Percentiles rank a stretch among this genome's conserved stretches.
Evolutionary conservation across 2,329 filamentous ascomycete genomes (phyloP).

Genomic region (Aphanocladium album): DNA sequence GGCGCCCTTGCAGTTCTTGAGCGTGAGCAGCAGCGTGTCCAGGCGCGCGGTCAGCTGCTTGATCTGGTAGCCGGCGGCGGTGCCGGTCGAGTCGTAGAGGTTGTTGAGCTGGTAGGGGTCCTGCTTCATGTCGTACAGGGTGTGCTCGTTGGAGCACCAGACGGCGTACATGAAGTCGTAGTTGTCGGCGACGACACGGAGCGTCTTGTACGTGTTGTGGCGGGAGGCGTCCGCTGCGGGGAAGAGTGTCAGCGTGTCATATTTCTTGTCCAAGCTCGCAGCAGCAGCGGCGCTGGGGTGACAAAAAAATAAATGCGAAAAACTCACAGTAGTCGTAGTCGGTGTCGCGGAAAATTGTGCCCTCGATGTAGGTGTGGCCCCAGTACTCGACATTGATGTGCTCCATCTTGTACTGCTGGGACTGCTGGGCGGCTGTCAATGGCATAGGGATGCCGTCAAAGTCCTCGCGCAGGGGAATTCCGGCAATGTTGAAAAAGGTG

Average conservation of each 20-base stretch:
- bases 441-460: conserved; percentile 51
- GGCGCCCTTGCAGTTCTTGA: too few relatives aligned
- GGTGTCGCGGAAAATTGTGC: conserved; percentile 18
- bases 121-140: neutral
- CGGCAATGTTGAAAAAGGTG: conserved; percentile 46
- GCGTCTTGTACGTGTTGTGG: neutral
- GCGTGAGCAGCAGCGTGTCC: too few relatives aligned
- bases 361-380: conserved; percentile 40
- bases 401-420: conserved; percentile 35
- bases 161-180: too few relatives aligned
- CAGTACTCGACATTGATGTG: conserved; percentile 56
- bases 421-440: conserved; percentile 17
- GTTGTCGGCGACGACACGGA: neutral
- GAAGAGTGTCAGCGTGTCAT: too few relatives aligned
- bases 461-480: conserved; percentile 37
- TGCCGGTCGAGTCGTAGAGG: too few relatives aligned
- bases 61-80: too few relatives aligned
- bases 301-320: neutral
- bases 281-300: neutral
- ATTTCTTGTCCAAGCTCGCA: neutral
- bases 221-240: neutral
- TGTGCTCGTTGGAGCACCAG: neutral
- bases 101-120: conserved; percentile 4
- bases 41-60: too few relatives aligned
- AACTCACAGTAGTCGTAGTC: neutral